Evolutionary conservation across 305 asterid genomes (phyloP).

Genomic region (Fraxinus greggii): DNA sequence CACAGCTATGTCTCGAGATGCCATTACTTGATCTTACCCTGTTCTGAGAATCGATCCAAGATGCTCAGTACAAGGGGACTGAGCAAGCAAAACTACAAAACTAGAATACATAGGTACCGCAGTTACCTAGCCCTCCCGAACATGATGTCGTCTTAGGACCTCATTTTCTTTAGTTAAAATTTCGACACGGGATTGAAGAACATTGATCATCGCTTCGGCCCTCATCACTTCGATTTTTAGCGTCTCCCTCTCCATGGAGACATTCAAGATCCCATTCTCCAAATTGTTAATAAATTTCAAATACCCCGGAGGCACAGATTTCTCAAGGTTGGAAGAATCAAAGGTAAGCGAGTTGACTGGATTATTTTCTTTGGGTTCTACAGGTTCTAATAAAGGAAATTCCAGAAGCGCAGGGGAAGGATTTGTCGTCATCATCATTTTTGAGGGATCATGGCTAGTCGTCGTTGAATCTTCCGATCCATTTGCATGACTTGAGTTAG

Average conservation of each 20-base stretch:
- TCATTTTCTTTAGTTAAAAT: slow-evolving; percentile 59
- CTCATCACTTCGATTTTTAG: slow-evolving; percentile 92
- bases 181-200: slow-evolving; percentile 71
- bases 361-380: slow-evolving; percentile 46
- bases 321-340: slow-evolving; percentile 81
- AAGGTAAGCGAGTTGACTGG: slow-evolving; percentile 39
- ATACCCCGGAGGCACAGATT: slow-evolving; percentile 90
- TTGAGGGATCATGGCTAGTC: slow-evolving; percentile 56
- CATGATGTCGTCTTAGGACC: slow-evolving; percentile 42
- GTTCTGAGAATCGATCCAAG: not conserved
- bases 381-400: slow-evolving; percentile 52
- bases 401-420: slow-evolving; percentile 52
- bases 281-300: slow-evolving; percentile 76
- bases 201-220: slow-evolving; percentile 83
- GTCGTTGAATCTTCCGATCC: slow-evolving; percentile 91
- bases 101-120: slow-evolving; percentile 24
- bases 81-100: slow-evolving; percentile 33
- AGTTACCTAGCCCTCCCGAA: slow-evolving; percentile 30
- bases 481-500: slow-evolving; percentile 64
- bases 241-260: slow-evolving; percentile 84
- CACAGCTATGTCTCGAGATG: slow-evolving; percentile 26
- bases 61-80: not conserved
- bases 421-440: slow-evolving; percentile 61
- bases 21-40: slow-evolving; percentile 23
- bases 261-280: slow-evolving; percentile 75